Conservation (phyloP, 179 eudicot species). For the Actinidia chinensis region DNA sequence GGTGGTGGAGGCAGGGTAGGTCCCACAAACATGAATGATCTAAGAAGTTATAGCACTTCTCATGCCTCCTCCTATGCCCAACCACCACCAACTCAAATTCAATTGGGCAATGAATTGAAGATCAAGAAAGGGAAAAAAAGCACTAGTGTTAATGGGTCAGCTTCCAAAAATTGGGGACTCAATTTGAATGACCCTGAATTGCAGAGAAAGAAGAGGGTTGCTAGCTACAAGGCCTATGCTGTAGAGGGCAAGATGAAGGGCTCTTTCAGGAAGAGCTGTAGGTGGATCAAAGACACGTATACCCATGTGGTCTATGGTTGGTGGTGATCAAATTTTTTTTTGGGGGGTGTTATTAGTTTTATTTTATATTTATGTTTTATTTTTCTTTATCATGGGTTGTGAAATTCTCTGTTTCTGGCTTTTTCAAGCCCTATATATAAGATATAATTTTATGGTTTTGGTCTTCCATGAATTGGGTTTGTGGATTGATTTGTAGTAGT, state of each 20-base stretch:
- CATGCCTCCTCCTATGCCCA: conserved; percentile 32
- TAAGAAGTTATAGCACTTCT: conserved; percentile 64
- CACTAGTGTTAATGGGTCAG: conserved; percentile 21
- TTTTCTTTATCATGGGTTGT: not conserved
- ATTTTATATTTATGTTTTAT: not conserved
- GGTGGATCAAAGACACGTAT: conserved; percentile 60
- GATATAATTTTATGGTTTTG: not conserved
- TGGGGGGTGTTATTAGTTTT: no score
- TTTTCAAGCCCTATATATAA: not conserved
- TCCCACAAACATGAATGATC: conserved; percentile 60
- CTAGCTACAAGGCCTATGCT: conserved; percentile 55
- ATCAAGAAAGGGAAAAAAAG: conserved; percentile 31
- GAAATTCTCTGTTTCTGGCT: not conserved
- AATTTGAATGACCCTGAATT: conserved; percentile 47
- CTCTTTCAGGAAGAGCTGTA: conserved; percentile 55
- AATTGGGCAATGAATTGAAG: conserved; percentile 12
- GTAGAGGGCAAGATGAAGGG: conserved; percentile 68
- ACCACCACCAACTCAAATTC: conserved; percentile 13
- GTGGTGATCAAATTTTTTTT: conserved; percentile 27
- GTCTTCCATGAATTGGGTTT: not conserved
- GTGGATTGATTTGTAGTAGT: not conserved
- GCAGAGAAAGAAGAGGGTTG: conserved; percentile 68
- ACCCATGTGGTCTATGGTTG: conserved; percentile 56
- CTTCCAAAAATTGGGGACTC: conserved; percentile 45
- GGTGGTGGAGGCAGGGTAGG: conserved; percentile 7